These are phyloP conservation scores for Wakefieldia striispora DNA, from an alignment of 768 basidiomycete genomes.

Conservation along the genomic window DNA sequence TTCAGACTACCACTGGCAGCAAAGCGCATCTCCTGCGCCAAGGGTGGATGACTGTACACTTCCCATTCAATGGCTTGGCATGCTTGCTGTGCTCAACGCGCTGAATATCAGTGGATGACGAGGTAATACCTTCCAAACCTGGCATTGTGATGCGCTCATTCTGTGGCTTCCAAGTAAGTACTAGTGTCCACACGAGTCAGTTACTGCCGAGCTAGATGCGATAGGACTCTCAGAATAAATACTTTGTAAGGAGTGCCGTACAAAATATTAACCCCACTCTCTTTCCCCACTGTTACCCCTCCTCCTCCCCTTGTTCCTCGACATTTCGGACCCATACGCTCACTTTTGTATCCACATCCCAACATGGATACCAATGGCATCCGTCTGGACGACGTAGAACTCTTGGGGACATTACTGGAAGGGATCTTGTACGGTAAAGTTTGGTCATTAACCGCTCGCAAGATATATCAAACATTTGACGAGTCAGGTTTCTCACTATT, in stretches of 20 bases:
- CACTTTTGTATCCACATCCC: background rate
- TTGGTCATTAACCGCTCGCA: background rate
- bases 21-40: no score
- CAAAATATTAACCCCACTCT: background rate
- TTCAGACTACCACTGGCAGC: no score
- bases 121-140: no score
- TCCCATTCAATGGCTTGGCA: no score
- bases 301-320: background rate
- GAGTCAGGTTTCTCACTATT: conserved; percentile 30
- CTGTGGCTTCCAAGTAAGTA: no score
- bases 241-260: background rate
- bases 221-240: background rate
- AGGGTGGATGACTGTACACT: no score
- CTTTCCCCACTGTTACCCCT: background rate
- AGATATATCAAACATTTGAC: background rate
- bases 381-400: conserved; percentile 2
- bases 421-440: conserved; percentile 11
- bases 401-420: conserved; percentile 9
- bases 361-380: background rate
- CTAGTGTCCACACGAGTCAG: no score
- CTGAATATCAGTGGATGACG: no score
- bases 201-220: background rate
- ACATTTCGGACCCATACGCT: no score
- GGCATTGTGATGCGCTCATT: no score
- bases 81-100: no score